Evolutionary conservation across 306 rosid genomes (phyloP).

Genomic region (Fagus sylvatica): DNA sequence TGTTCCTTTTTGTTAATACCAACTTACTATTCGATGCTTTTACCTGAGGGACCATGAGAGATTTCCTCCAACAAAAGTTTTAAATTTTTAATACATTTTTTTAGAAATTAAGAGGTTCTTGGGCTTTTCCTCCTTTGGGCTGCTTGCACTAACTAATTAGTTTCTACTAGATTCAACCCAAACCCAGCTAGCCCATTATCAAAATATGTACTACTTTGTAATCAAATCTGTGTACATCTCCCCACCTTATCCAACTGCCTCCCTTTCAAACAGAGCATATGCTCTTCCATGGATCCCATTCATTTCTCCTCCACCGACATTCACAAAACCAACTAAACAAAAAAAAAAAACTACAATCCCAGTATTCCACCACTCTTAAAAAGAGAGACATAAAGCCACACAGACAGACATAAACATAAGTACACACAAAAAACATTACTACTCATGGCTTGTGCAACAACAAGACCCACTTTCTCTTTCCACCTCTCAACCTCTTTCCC

Average conservation of each 20-base stretch:
- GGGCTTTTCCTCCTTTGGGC: too few relatives aligned
- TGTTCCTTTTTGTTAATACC: too few relatives aligned
- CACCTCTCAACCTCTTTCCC: slow-evolving; percentile 56
- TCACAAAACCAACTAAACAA: slow-evolving; percentile 4
- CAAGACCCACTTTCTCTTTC: slow-evolving; percentile 59
- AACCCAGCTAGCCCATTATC: slow-evolving; percentile 27
- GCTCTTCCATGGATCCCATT: slow-evolving; percentile 51
- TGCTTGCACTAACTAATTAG: too few relatives aligned
- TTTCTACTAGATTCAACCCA: too few relatives aligned
- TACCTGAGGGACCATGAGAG: too few relatives aligned
- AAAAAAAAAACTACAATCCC: background rate
- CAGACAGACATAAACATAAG: background rate
- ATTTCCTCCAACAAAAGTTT: too few relatives aligned
- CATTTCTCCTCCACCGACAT: slow-evolving; percentile 57
- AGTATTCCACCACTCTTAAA: background rate
- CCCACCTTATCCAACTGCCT: slow-evolving; percentile 66
- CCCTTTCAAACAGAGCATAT: slow-evolving; percentile 39
- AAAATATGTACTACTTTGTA: slow-evolving; percentile 8
- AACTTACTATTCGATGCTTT: too few relatives aligned
- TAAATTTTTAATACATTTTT: too few relatives aligned
- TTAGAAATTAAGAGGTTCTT: too few relatives aligned
- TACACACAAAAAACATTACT: background rate
- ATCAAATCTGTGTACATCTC: background rate
- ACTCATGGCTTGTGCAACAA: slow-evolving; percentile 57
- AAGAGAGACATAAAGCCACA: background rate